A percentile compares a stretch with the other conserved stretches of the same genome.
Evolutionary conservation across 2,329 filamentous ascomycete genomes (phyloP).

Genomic region (Fusarium robinianum): DNA sequence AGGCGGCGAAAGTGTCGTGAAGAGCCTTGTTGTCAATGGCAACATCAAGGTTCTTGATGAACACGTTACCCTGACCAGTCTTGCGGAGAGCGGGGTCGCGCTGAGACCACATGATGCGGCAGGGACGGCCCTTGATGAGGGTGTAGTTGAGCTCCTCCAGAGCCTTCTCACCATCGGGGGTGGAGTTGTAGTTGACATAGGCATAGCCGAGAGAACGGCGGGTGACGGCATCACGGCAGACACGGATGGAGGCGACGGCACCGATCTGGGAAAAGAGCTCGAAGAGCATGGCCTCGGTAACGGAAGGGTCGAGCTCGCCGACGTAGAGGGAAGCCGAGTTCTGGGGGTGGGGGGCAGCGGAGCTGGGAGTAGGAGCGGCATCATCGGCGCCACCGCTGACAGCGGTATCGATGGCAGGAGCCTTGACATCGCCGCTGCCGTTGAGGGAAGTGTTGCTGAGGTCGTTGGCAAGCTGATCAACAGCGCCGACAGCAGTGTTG

Average conservation of each 20-base stretch:
- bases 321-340: conserved; percentile 99
- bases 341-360: conserved; percentile 77
- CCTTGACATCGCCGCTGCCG: conserved; percentile 67
- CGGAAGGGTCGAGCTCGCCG: conserved; percentile 94
- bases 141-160: conserved; percentile 99
- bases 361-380: conserved; percentile 71
- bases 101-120: conserved; percentile 99
- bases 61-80: conserved; percentile 98
- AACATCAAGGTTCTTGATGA: conserved; percentile 99
- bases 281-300: conserved; percentile 99
- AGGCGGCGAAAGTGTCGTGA: conserved; percentile 98
- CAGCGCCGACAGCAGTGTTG: conserved; percentile 62
- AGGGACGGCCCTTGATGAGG: conserved; percentile 96
- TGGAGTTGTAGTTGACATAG: conserved; percentile 99
- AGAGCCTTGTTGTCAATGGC: conserved; percentile 99
- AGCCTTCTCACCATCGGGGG: conserved; percentile 93
- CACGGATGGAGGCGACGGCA: conserved; percentile 97
- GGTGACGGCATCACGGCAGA: conserved; percentile 98
- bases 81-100: conserved; percentile 98
- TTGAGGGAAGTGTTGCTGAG: conserved; percentile 73
- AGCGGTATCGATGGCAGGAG: conserved; percentile 75
- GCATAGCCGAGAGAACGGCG: conserved; percentile 98
- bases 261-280: conserved; percentile 99
- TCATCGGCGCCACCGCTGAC: conserved; percentile 61
- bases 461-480: conserved; percentile 81